Evolutionary conservation across 805 yeast species (phyloP), one percentile per base, ranked within the genome.

Genomic region (Ogataea parapolymorpha): DNA sequence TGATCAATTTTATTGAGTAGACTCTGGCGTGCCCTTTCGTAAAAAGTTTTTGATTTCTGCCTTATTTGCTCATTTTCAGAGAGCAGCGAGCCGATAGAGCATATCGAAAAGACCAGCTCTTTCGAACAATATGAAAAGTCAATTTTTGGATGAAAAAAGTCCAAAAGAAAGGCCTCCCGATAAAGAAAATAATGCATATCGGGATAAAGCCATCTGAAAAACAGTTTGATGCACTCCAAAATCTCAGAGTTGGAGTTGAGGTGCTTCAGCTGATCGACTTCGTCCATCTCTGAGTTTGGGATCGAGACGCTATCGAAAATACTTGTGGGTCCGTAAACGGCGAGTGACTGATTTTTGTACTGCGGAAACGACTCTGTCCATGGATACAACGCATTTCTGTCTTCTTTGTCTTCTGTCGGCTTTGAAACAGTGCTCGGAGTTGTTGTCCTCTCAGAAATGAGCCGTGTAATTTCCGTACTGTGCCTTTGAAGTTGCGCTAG

Each of bases 131-230:
- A 79, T 29, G 73, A 64, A 31, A 72, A 67, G 45, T 70, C 65
- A 14, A 70, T 65, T 15, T 70, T 71, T 22, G 82, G 81, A 51
- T 75, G 70, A 56, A 78, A 79, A 55, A 79, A 79, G 40, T 80
- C 85, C 37, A 68, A 67, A 22, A 80, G 59, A 51, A 80, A 79
- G 12, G 81, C 76, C 48, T 80, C 86, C 44, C 85, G 62, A 52
- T 75, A 80, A n/a, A 80, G 69, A 50, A 78, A 80, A 63, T 75
- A 70, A 51, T 77, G 76, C 48, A 76, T 71, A 46, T 79, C 85
- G 3, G 85, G 85, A 48, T 80, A 80, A 45, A 76, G 73, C 80
- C 82, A 79, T n/a, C 70, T 71, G 56, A 79, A 80, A 55, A 80
- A 56, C 54, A 44, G 23, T 22, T 51, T 51, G 24, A 56, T 46